phyloP scores from a whole-genome alignment of 495 filamentous ascomycete species.

The Trichoderma orchidacearum region DNA sequence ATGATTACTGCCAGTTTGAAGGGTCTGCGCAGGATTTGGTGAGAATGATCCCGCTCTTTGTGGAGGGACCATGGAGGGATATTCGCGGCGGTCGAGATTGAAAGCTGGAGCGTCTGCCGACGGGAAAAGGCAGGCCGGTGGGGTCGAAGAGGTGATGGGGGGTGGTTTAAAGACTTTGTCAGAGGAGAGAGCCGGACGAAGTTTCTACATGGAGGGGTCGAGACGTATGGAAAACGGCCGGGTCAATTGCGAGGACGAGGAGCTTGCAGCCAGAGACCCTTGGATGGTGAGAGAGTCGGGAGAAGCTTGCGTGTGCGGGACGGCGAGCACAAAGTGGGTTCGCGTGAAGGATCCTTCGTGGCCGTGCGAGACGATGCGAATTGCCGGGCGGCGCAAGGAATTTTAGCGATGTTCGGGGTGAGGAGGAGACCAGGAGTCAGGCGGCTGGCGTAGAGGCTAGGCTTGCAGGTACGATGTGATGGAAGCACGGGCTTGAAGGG shows the following conservation, averaged over 20 bases:
- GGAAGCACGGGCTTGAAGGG: neutral
- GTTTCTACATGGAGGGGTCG: neutral
- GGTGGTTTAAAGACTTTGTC: neutral
- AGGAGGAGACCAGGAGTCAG: neutral
- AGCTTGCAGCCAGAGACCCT: neutral
- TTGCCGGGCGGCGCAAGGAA: neutral
- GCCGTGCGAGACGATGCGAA: neutral
- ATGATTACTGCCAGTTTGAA: conserved; percentile 32
- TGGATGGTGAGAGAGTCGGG: too few species aligned
- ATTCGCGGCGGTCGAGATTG: neutral
- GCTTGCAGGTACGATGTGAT: neutral
- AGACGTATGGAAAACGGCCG: neutral
- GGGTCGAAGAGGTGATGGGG: neutral
- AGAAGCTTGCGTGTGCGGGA: neutral
- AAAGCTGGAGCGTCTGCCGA: neutral
- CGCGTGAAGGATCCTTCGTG: neutral
- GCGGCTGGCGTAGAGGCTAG: neutral
- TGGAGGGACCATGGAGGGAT: conserved; percentile 21
- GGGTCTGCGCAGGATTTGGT: conserved; percentile 37
- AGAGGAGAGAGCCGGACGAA: neutral
- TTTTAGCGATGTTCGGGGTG: neutral
- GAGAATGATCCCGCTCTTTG: conserved; percentile 38
- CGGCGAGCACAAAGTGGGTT: neutral
- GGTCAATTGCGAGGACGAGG: neutral
- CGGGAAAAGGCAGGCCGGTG: neutral